Base-by-base conservation (phyloP, 1,139 yeast genomes). In the Kluyveromyces sp. region DNA sequence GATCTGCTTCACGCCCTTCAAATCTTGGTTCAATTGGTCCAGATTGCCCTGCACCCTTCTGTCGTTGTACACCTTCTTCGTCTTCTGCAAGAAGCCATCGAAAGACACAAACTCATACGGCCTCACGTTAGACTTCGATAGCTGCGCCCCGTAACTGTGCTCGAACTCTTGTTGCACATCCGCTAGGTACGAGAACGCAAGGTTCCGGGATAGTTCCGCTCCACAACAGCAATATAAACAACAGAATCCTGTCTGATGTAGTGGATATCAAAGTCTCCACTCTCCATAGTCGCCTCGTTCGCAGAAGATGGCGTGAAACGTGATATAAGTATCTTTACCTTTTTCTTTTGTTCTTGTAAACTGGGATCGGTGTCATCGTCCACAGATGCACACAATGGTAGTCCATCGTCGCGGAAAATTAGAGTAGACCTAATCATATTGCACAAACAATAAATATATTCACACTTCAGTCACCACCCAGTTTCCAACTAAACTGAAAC, bases 81-180 rank as follows among this genome's bases (percentile, higher is more conserved):
- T 89, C 68, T 90, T 89, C 58, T 81, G 81, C 67, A 92, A 78
- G 61, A 86, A 92, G 51, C 71, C 75, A 60, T 79, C 98, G 65
- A 92, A 92, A 45, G 87, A 81, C 48, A 89, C 83, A 66, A 85
- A 92, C 31, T 95, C 96, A 67, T 80, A 92, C 4, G 98, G 97
- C 56, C 95, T 77, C 27, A 87, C 78, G 30, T 74, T 73, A 15
- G 78, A 77, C 55, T 68, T 72, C 51, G 75, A 67, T 30, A 92
- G 83, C 39, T 86, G 95, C 37, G 69, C 70, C 3, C 92, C 92
- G 63, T 89, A 90, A 21, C 89, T 78, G 57, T 81, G 85, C 54
- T 74, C 74, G 60, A 92, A 92, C 65, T 92, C 98, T 53, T 75
- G 78, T 39, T 90, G 79, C 34, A 92, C 74, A 62, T 92, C 97